phyloP scores from a whole-genome alignment of 768 basidiomycete genomes.

The Kwoniella sp. region DNA sequence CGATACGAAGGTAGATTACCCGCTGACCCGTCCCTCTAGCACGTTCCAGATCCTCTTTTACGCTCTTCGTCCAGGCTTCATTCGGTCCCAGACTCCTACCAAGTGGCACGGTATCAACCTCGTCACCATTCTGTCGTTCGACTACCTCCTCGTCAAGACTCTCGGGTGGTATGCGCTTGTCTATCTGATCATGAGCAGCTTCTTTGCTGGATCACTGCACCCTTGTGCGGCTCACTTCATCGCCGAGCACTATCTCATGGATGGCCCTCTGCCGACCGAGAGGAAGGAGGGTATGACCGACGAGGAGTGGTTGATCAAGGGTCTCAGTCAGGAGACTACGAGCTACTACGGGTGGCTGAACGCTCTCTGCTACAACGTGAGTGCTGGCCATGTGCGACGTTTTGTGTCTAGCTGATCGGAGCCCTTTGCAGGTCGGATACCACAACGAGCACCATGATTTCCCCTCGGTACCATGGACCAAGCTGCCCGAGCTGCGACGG shows the following conservation, averaged over 20 bases:
- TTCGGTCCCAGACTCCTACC: constrained; percentile 74
- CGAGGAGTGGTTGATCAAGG: constrained; percentile 21
- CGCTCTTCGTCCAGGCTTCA: constrained; percentile 88
- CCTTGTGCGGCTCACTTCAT: constrained; percentile 97
- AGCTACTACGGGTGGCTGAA: constrained; percentile 94
- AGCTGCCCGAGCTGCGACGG: constrained; percentile 71
- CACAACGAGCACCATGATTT: constrained; percentile 99
- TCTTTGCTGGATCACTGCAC: constrained; percentile 94
- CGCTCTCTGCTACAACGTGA: constrained; percentile 82
- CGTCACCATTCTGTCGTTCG: constrained; percentile 63
- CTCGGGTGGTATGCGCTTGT: constrained; percentile 57
- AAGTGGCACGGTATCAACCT: constrained; percentile 82
- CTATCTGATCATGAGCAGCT: constrained; percentile 82
- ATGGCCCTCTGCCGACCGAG: constrained; percentile 18
- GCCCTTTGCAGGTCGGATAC: constrained; percentile 75
- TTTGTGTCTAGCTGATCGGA: not conserved
- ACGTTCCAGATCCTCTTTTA: constrained; percentile 99
- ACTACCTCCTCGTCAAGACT: constrained; percentile 58
- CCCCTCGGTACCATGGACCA: constrained; percentile 92
- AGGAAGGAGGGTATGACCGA: constrained; percentile 18
- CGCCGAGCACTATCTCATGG: constrained; percentile 80
- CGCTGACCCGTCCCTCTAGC: constrained; percentile 51
- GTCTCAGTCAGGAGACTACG: constrained; percentile 85
- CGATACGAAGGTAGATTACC: too few relatives aligned
- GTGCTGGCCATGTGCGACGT: constrained; percentile 34